These are phyloP conservation scores for Epichloe sylvatica DNA, from an alignment of 2,329 filamentous ascomycete species.

Conservation along the genomic window DNA sequence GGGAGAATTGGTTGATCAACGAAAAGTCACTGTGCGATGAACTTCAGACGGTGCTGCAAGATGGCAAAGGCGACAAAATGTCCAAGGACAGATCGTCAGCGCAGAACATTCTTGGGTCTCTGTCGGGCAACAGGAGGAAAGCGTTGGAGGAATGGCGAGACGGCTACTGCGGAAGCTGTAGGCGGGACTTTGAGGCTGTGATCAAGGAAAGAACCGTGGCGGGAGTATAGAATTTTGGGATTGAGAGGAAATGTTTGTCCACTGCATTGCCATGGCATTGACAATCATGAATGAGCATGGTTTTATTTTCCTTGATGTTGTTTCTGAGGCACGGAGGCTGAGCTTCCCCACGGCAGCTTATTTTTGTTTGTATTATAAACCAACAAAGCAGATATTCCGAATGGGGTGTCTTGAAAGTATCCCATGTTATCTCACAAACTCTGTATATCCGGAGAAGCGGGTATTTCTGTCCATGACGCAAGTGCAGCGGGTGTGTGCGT, in stretches of 20 bases:
- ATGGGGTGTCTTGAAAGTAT: no score
- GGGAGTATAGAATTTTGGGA: constrained; percentile 3
- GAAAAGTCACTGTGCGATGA: constrained; percentile 66
- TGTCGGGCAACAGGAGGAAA: constrained; percentile 19
- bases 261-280: background rate
- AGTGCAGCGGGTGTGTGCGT: no score
- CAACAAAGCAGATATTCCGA: no score
- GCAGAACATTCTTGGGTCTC: constrained; percentile 20
- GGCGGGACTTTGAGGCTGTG: constrained; percentile 25
- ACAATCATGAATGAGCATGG: background rate
- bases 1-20: constrained; percentile 79
- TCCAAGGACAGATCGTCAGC: constrained; percentile 11
- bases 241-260: background rate
- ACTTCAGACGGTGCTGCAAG: constrained; percentile 31
- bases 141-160: constrained; percentile 35
- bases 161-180: constrained; percentile 43
- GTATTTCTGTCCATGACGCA: no score
- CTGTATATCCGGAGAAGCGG: no score
- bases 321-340: background rate
- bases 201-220: constrained; percentile 18
- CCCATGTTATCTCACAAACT: no score
- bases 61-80: constrained; percentile 10
- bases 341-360: no score
- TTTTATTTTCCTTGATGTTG: background rate
- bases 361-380: no score